phyloP scores from a whole-genome alignment of 2,329 filamentous ascomycete genomes.

The Aspergillus terreus region DNA sequence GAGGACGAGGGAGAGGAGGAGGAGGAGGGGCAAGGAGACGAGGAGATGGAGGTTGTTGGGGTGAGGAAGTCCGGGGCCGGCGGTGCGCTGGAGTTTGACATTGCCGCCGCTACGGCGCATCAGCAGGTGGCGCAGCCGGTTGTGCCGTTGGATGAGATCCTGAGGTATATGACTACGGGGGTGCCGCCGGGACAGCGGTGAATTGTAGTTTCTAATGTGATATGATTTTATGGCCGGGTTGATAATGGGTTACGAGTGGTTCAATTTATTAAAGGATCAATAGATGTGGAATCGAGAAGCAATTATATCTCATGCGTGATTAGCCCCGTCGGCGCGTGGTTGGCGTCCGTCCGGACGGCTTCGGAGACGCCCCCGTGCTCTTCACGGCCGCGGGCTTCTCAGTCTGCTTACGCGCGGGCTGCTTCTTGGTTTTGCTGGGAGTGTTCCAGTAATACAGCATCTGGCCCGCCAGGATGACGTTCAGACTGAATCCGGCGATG shows the following conservation, averaged over 20 bases:
- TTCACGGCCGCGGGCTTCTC: constrained; percentile 30
- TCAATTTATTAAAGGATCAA: neutral
- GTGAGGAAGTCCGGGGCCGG: constrained; percentile 30
- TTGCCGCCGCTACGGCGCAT: constrained; percentile 18
- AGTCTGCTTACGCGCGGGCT: constrained; percentile 17
- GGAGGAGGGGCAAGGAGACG: constrained; percentile 39
- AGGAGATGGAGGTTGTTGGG: constrained; percentile 40
- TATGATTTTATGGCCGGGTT: neutral
- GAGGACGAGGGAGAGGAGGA: constrained; percentile 51
- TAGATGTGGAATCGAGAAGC: neutral
- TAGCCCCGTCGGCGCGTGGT: constrained; percentile 55
- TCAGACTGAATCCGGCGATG: constrained; percentile 85
- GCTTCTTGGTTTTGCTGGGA: constrained; percentile 38
- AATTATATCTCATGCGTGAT: constrained; percentile 15
- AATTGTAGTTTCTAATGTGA: neutral
- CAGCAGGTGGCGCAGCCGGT: constrained; percentile 16
- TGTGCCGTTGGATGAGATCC: constrained; percentile 43
- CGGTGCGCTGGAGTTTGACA: constrained; percentile 33
- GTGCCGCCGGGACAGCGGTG: constrained; percentile 25
- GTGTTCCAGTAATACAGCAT: constrained; percentile 97
- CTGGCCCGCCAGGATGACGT: constrained; percentile 79
- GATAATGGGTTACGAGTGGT: neutral
- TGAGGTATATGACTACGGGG: constrained; percentile 52
- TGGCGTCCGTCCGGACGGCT: constrained; percentile 45
- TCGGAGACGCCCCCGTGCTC: constrained; percentile 42